Base-by-base conservation (phyloP, 805 yeast genomes). In the Pichia nanzhaoensis region DNA sequence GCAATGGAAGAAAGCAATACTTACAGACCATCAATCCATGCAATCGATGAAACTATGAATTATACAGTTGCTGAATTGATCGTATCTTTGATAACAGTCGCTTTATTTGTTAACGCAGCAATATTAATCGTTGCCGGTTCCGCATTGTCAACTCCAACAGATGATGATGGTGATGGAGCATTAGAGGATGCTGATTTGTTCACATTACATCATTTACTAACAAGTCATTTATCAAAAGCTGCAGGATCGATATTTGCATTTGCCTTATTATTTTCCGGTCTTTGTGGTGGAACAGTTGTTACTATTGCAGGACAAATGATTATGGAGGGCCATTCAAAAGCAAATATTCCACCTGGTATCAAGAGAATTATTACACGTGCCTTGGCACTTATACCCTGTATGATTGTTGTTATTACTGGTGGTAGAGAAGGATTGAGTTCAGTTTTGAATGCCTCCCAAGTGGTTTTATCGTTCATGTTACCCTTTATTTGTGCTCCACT, bases 261-360 rank as follows among this genome's bases (percentile, higher is more conserved):
- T 41, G 96, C 96, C 1, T 75, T 89, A 64, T 68, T 89, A 38
- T 89, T 85, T 59, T 82, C 91, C 13, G 97, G 97, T n/a, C 91
- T 89, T 58, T 82, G 93, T 56, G 96, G 96, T 2, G 96, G 96
- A 35, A 85, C 91, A 34, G 95, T 89, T 17, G 89, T 95, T 59
- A 90, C 96, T 0, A 73, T 90, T 56, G 90, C 96, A 2, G 95
- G 96, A 32, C 96, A 89, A 61, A 86, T 87, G 79, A 95, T 89
- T 8, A 80, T 87, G 56, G 96, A 89, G 61, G 97, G 97, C 1
- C 90, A 88, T 55, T 70, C 87, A 21, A 70, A 75, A 49, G 85
- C 95, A 84, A 69, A 84, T 6, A 73, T 88, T 49, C 78, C 84
- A 31, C 96, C 97, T 2, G 89, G 89, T 67, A 69, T 83, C 2